Evolutionary conservation across 495 filamentous ascomycete genomes (phyloP).

Genomic region (Penicillium coprophilum): DNA sequence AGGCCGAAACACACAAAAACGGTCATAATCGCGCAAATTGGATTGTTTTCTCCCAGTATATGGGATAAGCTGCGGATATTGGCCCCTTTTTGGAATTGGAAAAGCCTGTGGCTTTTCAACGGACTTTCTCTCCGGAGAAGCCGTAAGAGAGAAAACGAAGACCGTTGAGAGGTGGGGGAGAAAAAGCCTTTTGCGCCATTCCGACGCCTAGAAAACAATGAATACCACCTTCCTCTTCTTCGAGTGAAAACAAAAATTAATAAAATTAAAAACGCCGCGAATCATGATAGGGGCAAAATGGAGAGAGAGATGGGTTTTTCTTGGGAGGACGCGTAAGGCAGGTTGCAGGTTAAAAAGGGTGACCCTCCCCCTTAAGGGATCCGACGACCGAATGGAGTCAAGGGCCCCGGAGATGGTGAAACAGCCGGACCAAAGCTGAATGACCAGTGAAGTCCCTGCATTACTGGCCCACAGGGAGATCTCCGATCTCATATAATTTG

Average conservation of each 20-base stretch:
- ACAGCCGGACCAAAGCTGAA: conserved; percentile 19
- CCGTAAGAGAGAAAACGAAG: neutral
- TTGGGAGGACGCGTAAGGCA: conserved; percentile 39
- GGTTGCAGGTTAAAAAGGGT: conserved; percentile 28
- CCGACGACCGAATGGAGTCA: conserved; percentile 30
- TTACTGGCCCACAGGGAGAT: conserved; percentile 16
- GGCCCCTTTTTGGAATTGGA: conserved; percentile 5
- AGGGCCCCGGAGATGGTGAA: conserved; percentile 44
- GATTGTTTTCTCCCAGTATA: neutral
- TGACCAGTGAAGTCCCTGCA: conserved; percentile 27
- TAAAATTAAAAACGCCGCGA: conserved; percentile 9
- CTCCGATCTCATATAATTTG: neutral
- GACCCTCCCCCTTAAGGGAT: conserved; percentile 11
- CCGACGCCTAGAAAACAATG: neutral
- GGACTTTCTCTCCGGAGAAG: conserved; percentile 3
- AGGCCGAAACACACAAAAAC: neutral
- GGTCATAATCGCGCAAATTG: conserved; percentile 5
- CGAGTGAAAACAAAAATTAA: conserved; percentile 25
- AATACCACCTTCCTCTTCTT: conserved; percentile 29
- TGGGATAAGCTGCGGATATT: neutral
- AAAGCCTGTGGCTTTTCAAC: conserved; percentile 7
- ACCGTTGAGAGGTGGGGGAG: neutral
- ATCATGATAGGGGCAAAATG: conserved; percentile 10
- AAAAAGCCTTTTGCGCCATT: neutral
- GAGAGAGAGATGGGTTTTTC: conserved; percentile 10